A percentile compares a stretch with the other conserved stretches of the same genome.
Conservation (phyloP, 495 filamentous ascomycete genomes). For the Acidomyces sp. region DNA sequence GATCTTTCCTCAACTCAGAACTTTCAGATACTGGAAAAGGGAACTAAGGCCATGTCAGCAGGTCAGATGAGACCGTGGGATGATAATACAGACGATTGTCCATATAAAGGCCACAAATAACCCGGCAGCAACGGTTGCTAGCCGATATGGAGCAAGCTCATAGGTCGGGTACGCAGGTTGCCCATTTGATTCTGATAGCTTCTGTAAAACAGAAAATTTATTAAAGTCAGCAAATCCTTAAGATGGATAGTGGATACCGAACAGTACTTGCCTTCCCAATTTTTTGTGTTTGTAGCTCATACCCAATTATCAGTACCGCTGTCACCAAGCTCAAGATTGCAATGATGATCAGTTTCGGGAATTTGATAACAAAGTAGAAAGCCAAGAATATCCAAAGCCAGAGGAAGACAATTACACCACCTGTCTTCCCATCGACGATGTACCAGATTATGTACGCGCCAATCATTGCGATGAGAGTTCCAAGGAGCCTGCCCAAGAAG, state of each 20-base stretch:
- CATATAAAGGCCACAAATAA: conserved; percentile 67
- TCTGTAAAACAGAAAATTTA: too few species aligned
- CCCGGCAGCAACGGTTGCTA: conserved; percentile 59
- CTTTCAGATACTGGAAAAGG: conserved; percentile 66
- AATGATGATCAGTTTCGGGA: conserved; percentile 39
- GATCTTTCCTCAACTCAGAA: conserved; percentile 53
- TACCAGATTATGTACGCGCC: conserved; percentile 61
- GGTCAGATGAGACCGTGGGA: too few species aligned
- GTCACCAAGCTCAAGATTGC: conserved; percentile 59
- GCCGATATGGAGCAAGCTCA: conserved; percentile 55
- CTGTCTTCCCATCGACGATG: conserved; percentile 50
- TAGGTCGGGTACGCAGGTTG: conserved; percentile 64
- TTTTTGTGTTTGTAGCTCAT: conserved; percentile 52
- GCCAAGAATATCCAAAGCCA: conserved; percentile 52
- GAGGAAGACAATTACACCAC: conserved; percentile 55
- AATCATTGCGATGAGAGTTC: conserved; percentile 56
- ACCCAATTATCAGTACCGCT: conserved; percentile 59
- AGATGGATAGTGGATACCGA: too few species aligned
- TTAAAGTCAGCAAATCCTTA: too few species aligned
- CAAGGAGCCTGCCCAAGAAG: conserved; percentile 45
- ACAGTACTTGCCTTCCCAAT: too few species aligned
- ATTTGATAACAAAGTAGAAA: conserved; percentile 61
- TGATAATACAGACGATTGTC: conserved; percentile 52
- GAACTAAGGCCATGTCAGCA: conserved; percentile 29
- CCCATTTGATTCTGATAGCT: conserved; percentile 46